Evolutionary conservation across 805 yeast genomes (phyloP).

Genomic region (Nakazawaea wickerhamii): DNA sequence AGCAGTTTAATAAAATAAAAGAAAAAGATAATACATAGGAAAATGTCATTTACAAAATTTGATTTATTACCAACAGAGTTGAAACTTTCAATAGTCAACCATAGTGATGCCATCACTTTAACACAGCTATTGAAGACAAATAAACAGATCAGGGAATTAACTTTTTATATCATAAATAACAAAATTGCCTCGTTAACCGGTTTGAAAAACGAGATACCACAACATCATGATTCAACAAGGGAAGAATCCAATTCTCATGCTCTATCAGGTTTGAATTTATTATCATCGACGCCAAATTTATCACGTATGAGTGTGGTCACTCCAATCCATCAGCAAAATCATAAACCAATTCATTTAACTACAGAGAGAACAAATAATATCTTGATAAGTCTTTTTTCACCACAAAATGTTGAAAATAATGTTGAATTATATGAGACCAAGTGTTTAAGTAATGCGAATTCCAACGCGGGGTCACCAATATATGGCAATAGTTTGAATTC

Average conservation of each 20-base stretch:
- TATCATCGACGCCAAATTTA: background rate
- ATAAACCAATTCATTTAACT: background rate
- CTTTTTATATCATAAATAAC: slow-evolving; percentile 12
- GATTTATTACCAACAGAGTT: slow-evolving; percentile 19
- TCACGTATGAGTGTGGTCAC: background rate
- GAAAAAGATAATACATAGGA: background rate
- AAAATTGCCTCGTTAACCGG: slow-evolving; percentile 11
- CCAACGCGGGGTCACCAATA: background rate
- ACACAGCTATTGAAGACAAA: slow-evolving; percentile 11
- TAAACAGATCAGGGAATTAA: slow-evolving; percentile 8
- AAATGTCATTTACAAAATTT: slow-evolving; percentile 4
- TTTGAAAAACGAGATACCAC: background rate
- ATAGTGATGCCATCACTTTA: slow-evolving; percentile 15
- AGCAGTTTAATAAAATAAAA: background rate
- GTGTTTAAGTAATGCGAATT: slow-evolving; percentile 13
- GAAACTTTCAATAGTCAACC: slow-evolving; percentile 17
- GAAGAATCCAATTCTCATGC: background rate
- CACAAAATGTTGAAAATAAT: slow-evolving; percentile 20
- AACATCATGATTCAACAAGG: background rate
- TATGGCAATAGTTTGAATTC: background rate
- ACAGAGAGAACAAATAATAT: slow-evolving; percentile 11
- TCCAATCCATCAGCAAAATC: background rate
- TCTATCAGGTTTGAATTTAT: background rate
- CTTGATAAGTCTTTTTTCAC: slow-evolving; percentile 22
- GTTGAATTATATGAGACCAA: slow-evolving; percentile 22